Percentiles rank a stretch among this genome's conserved stretches.
Conservation (phyloP, 78 protist genomes). For the Guillardia theta region DNA sequence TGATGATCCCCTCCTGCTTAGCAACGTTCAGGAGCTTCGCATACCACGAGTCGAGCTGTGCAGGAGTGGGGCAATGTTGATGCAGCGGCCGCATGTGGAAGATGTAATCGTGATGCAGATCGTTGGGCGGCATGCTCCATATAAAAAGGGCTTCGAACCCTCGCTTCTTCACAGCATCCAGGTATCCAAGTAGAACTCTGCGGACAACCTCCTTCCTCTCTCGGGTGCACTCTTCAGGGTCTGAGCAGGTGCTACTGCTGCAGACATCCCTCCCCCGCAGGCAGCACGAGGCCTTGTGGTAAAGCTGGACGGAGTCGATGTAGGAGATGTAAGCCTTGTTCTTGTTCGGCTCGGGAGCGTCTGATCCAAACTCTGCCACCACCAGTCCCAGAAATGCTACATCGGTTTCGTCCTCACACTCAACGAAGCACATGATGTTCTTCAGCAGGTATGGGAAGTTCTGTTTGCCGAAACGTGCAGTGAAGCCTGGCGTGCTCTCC, state of each 20-base stretch:
- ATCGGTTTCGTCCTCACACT: background rate
- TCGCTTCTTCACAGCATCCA: background rate
- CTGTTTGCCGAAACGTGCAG: background rate
- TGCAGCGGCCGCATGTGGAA: constrained; percentile 24
- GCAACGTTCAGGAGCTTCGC: constrained; percentile 13
- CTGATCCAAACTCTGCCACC: background rate
- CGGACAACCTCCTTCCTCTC: constrained; percentile 32
- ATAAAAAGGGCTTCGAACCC: background rate
- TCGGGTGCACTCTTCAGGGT: background rate
- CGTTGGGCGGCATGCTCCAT: constrained; percentile 13
- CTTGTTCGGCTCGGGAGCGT: background rate
- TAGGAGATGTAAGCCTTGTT: constrained; percentile 27
- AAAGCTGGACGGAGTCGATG: constrained; percentile 20
- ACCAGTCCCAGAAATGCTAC: background rate
- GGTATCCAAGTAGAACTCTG: constrained; percentile 23
- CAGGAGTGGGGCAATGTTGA: constrained; percentile 22
- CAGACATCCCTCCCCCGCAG: background rate
- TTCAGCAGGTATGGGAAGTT: constrained; percentile 26
- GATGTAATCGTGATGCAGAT: constrained; percentile 28
- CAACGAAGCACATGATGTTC: constrained; percentile 12
- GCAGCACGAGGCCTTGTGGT: background rate
- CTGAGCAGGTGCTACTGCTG: background rate
- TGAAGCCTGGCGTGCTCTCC: constrained; percentile 39
- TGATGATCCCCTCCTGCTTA: background rate
- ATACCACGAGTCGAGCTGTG: constrained; percentile 30